Evolutionary conservation across 2,329 filamentous ascomycete species (phyloP), one percentile per base, ranked within the genome.

Genomic region (Nemania serpens): DNA sequence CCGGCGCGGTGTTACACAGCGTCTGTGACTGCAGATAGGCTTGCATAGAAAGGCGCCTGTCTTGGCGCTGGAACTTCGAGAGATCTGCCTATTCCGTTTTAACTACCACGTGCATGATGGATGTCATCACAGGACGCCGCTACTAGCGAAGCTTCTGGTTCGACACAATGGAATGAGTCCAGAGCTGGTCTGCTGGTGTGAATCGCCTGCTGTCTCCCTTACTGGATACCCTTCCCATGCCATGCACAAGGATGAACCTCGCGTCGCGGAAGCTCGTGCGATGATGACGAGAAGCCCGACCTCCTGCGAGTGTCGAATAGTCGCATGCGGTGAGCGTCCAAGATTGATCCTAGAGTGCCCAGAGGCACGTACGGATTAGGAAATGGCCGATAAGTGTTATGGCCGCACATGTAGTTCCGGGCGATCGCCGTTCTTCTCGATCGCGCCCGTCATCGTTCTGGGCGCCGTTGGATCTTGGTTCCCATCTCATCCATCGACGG

Each of bases 1-100:
- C 46, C 61, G 65, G 63, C 64, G 61, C 61, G 54, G 62, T 49
- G 66, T 70, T 67, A 66, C 68, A 71, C 69, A 53, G 61, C 69
- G 66, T 64, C 9, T 55, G 34, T 48, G 52, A 55, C 61, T 62
- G 60, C 64, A 66, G 61, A 63, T 25, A 5, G 11, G 36, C 36
- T 13, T 46, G 41, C 41, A 43, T 43, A 12, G n/a, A 17, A 43
- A 22, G 48, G 41, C 47, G 43, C 20, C 64, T 66, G 64, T 47
- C 52, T 61, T 61, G 67, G 62, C 59, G 64, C 58, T 65, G 55
- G 60, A 65, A 45, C 61, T 59, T 61, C 53, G 51, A 29, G 36
- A 57, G 56, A 58, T 59, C 65, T 46, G 25, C 43, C 43, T 65
- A 68, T 62, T 65, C 69, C 67, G 55, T 67, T 70, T 69, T 65